phyloP scores from a whole-genome alignment of 139 green algal genomes.

The Chlorella sp. region DNA sequence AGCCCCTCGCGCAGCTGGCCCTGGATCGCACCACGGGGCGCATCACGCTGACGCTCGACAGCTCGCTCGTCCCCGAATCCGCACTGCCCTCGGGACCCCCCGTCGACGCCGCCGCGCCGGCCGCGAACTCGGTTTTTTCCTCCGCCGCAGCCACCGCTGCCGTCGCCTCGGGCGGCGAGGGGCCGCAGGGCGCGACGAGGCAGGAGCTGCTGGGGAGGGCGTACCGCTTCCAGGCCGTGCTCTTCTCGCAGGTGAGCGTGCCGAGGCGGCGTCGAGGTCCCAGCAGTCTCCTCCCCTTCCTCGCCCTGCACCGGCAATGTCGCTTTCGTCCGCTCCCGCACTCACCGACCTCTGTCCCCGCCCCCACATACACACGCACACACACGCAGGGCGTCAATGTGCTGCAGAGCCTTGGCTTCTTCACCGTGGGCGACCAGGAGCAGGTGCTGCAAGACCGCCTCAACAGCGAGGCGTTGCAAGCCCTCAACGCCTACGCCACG shows the following conservation, averaged over 20 bases:
- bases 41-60: slow-evolving; percentile 8
- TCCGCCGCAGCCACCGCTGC: too few relatives aligned
- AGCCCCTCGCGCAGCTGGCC: background rate
- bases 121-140: too few relatives aligned
- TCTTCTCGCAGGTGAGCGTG: slow-evolving; percentile 14
- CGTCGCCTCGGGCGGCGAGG: too few relatives aligned
- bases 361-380: too few relatives aligned
- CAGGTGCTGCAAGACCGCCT: slow-evolving; percentile 12
- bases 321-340: too few relatives aligned
- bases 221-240: slow-evolving; percentile 16
- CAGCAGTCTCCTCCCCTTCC: too few relatives aligned
- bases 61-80: background rate
- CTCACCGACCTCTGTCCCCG: too few relatives aligned
- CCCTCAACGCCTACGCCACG: slow-evolving; percentile 28
- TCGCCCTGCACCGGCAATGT: too few relatives aligned
- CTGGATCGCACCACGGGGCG: background rate
- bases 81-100: slow-evolving; percentile 9
- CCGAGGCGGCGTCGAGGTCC: too few relatives aligned
- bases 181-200: background rate
- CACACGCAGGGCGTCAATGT: slow-evolving; percentile 31
- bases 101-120: background rate
- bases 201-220: slow-evolving; percentile 4
- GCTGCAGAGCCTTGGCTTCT: slow-evolving; percentile 33
- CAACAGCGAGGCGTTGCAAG: slow-evolving; percentile 13
- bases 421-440: background rate